phyloP scores from a whole-genome alignment of 176 grass and related monocot genomes.

The Dendrocalamus sinicus region DNA sequence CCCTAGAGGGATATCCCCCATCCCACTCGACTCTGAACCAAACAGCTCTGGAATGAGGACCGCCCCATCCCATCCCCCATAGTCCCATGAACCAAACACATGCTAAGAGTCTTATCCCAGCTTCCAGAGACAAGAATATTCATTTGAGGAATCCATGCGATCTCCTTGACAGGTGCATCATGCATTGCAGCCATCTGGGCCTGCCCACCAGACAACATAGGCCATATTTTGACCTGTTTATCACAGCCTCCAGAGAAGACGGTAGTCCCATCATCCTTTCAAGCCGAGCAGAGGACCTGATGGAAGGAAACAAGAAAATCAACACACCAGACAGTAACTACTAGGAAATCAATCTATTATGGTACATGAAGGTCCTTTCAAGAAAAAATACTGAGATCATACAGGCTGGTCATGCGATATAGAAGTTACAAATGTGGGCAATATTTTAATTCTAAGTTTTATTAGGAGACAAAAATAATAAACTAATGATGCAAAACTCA shows the following conservation, averaged over 20 bases:
- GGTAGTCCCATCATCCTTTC: conserved; percentile 92
- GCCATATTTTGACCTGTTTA: conserved; percentile 96
- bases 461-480: no score
- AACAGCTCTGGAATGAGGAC: no score
- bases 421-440: no score
- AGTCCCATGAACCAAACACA: no score
- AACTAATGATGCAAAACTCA: no score
- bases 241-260: conserved; percentile 94
- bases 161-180: conserved; percentile 83
- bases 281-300: conserved; percentile 90
- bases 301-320: conserved; percentile 36
- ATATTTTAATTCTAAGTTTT: no score
- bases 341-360: not conserved
- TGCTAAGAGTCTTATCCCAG: conserved; percentile 93
- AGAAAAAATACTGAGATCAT: conserved; percentile 35
- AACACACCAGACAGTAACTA: conserved; percentile 1
- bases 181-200: conserved; percentile 80
- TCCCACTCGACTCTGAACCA: no score
- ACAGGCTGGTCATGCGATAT: no score
- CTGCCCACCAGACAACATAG: conserved; percentile 80
- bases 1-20: no score
- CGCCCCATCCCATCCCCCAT: no score
- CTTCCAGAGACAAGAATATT: conserved; percentile 90
- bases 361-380: not conserved
- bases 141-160: conserved; percentile 90